Evolutionary conservation across 2,329 filamentous ascomycete species (phyloP).

Genomic region (Fusarium oxysporum): DNA sequence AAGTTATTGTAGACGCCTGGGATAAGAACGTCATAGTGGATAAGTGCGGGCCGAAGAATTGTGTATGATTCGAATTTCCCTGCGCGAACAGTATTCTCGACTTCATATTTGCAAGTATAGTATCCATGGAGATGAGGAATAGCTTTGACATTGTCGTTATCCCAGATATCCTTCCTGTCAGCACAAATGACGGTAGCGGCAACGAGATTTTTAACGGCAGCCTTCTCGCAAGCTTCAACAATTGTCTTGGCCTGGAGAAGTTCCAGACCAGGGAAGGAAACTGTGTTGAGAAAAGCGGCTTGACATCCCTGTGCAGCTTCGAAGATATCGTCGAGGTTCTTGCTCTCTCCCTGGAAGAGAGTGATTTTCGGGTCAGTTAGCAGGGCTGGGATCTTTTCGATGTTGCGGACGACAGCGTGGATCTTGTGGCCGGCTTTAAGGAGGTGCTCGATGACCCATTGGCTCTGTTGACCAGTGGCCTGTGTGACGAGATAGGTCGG

Average conservation of each 20-base stretch:
- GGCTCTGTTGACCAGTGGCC: slow-evolving; percentile 51
- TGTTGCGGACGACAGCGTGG: slow-evolving; percentile 53
- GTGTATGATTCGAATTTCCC: slow-evolving; percentile 49
- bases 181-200: slow-evolving; percentile 42
- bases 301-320: slow-evolving; percentile 50
- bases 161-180: slow-evolving; percentile 39
- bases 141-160: slow-evolving; percentile 22
- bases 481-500: slow-evolving; percentile 50
- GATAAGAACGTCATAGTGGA: slow-evolving; percentile 46
- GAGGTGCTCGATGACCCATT: slow-evolving; percentile 48
- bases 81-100: slow-evolving; percentile 50
- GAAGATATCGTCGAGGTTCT: slow-evolving; percentile 47
- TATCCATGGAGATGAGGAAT: slow-evolving; percentile 42
- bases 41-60: slow-evolving; percentile 49
- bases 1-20: slow-evolving; percentile 44
- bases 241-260: slow-evolving; percentile 48
- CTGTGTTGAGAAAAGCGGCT: slow-evolving; percentile 47
- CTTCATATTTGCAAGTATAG: slow-evolving; percentile 52
- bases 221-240: slow-evolving; percentile 47
- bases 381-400: slow-evolving; percentile 43
- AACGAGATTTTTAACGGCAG: slow-evolving; percentile 48
- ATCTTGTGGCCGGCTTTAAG: slow-evolving; percentile 50
- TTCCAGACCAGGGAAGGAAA: slow-evolving; percentile 46
- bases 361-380: slow-evolving; percentile 46
- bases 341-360: slow-evolving; percentile 52